Base-by-base conservation (phyloP, 345 rosid genomes). In the Dipteronia sinensis region DNA sequence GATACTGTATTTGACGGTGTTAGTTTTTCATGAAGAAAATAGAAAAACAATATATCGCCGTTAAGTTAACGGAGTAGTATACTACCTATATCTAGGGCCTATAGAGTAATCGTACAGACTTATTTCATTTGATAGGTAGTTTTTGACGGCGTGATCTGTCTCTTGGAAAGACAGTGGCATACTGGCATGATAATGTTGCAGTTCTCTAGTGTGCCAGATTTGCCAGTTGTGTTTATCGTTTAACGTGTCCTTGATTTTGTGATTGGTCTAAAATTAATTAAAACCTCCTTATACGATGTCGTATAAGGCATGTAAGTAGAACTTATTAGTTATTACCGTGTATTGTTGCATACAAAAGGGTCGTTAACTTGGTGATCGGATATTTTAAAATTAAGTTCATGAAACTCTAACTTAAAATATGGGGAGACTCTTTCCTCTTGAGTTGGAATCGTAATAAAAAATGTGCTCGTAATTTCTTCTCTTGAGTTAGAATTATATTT, bases 141-240 rank as follows among this genome's bases (percentile, higher is more conserved):
- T 44, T 72, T 67, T 74, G 89, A 82, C 86, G 84, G 87, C 85
- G 66, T 72, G 75, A 77, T 64, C 58, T 65, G 79, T 59, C 23
- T n/a, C 69, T 74, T 55, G 69, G 72, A 79, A 58, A 68, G 75
- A 69, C 69, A 64, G 58, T 15, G 15, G 68, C 81, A 31, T 51
- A n/a, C n/a, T n/a, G n/a, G n/a, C n/a, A n/a, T n/a, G 77, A 77
- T 77, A 15, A 44, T 63, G 56, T 73, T 53, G 73, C 64, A 46
- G 81, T 44, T 51, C 49, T 69, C 75, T 68, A 31, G 25, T 1
- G 6, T 76, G 80, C 71, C 86, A 78, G 77, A 58, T 22, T 62
- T 15, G 58, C 34, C 67, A 69, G 71, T 22, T 19, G 47, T 40
- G 4, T 16, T 6, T 16, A 9, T 15, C 56, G 9, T 7, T 34